Conservation (phyloP, 202 grass and related monocot species). For the Panicum hallii region DNA sequence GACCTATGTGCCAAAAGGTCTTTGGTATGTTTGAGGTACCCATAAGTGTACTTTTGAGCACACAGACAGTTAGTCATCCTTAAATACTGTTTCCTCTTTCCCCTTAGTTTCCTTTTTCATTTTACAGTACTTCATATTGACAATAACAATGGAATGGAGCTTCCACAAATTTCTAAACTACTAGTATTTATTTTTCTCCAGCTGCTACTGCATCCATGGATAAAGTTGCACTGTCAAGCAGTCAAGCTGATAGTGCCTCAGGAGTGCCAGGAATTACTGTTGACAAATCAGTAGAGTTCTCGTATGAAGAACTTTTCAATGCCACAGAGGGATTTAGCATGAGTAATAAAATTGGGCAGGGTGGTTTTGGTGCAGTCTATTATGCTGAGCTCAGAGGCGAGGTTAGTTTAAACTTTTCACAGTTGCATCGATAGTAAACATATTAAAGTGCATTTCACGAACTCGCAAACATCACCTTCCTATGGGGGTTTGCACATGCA, state of each 20-base stretch:
- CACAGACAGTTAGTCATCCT: slow-evolving; percentile 3
- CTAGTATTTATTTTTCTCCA: slow-evolving; percentile 42
- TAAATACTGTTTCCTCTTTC: slow-evolving; percentile 1
- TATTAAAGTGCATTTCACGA: slow-evolving; percentile 5
- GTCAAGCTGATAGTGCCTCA: slow-evolving; percentile 45
- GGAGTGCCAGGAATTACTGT: slow-evolving; percentile 69
- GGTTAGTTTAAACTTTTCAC: slow-evolving; percentile 56
- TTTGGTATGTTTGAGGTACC: not conserved
- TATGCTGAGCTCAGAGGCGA: slow-evolving; percentile 97
- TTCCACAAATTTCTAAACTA: slow-evolving; percentile 46
- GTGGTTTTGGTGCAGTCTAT: slow-evolving; percentile 93
- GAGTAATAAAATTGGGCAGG: slow-evolving; percentile 93
- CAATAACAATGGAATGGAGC: not conserved
- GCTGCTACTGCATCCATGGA: slow-evolving; percentile 50
- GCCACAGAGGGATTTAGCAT: slow-evolving; percentile 90
- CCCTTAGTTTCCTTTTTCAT: slow-evolving; percentile 1
- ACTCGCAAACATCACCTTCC: not conserved
- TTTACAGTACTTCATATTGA: slow-evolving; percentile 17
- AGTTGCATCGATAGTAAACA: slow-evolving; percentile 22
- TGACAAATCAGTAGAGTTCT: slow-evolving; percentile 95
- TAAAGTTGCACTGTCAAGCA: slow-evolving; percentile 38
- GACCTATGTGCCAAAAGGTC: not conserved
- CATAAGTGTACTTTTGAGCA: not conserved
- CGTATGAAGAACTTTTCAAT: slow-evolving; percentile 83
- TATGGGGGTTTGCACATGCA: not conserved